Evolutionary conservation across 2,329 filamentous ascomycete genomes (phyloP).

Genomic region (Diplodia sapinea): DNA sequence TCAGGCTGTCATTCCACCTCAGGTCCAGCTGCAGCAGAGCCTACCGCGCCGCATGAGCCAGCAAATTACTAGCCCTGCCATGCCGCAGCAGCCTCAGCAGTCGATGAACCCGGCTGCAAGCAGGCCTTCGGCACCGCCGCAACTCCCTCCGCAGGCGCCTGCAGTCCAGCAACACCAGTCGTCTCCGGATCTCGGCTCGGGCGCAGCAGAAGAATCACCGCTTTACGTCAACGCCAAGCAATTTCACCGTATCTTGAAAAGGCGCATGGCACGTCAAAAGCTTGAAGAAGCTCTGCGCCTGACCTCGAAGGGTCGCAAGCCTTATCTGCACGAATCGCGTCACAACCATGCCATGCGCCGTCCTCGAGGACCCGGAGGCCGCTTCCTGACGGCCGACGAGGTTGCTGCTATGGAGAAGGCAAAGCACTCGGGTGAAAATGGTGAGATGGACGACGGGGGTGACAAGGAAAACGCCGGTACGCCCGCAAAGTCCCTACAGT

Average conservation of each 20-base stretch:
- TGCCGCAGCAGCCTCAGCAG: conserved; percentile 70
- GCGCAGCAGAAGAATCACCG: conserved; percentile 83
- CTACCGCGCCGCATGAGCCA: conserved; percentile 51
- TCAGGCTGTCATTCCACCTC: conserved; percentile 42
- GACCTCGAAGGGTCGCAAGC: conserved; percentile 94
- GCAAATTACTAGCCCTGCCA: conserved; percentile 51
- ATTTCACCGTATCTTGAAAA: conserved; percentile 95
- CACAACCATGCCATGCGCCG: conserved; percentile 98
- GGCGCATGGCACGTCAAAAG: conserved; percentile 88
- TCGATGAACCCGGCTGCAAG: conserved; percentile 72
- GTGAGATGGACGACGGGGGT: conserved; percentile 41
- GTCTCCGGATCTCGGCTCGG: conserved; percentile 78
- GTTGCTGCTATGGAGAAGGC: conserved; percentile 82
- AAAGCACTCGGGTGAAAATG: conserved; percentile 43
- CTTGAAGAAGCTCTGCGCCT: conserved; percentile 90
- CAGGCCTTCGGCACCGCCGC: conserved; percentile 55
- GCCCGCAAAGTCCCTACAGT: conserved; percentile 31
- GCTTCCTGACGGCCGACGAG: conserved; percentile 95
- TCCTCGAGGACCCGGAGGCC: conserved; percentile 88
- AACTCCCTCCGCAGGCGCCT: conserved; percentile 63
- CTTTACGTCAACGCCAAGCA: conserved; percentile 99
- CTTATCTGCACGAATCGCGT: conserved; percentile 94
- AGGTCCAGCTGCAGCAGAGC: conserved; percentile 48
- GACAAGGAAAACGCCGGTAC: conserved; percentile 49
- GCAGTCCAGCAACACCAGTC: conserved; percentile 71